These are phyloP conservation scores for Fomes fomentarius DNA, from an alignment of 1,284 basidiomycete genomes.

Conservation along the genomic window DNA sequence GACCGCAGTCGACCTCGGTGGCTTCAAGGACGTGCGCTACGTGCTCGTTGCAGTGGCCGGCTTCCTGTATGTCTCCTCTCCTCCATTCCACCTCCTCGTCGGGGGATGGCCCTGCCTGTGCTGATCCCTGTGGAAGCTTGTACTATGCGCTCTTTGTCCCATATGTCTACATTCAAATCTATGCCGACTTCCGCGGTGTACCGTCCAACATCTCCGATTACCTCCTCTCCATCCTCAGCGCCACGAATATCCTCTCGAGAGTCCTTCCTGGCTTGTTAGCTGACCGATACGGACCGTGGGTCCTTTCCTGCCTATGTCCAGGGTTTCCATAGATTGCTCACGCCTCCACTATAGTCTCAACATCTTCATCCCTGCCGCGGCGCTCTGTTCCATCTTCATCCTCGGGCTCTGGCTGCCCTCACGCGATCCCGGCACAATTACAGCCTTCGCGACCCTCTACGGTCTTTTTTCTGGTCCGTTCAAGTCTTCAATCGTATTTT, in stretches of 20 bases:
- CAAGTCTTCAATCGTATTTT: background rate
- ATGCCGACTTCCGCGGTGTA: constrained; percentile 22
- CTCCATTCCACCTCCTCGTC: background rate
- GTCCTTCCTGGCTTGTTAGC: constrained; percentile 20
- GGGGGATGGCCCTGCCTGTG: background rate
- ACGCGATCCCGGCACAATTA: constrained; percentile 14
- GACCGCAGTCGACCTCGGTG: constrained; percentile 33
- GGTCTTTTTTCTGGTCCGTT: constrained; percentile 20
- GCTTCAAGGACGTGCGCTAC: constrained; percentile 37
- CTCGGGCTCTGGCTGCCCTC: constrained; percentile 22
- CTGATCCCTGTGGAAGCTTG: constrained; percentile 6
- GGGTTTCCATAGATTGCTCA: no score
- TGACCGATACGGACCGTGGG: constrained; percentile 19
- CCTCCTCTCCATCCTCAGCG: constrained; percentile 23
- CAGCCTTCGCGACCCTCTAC: constrained; percentile 21
- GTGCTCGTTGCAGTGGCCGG: constrained; percentile 31
- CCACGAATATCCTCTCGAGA: constrained; percentile 20
- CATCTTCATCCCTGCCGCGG: constrained; percentile 17
- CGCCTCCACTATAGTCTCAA: no score
- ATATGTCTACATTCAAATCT: constrained; percentile 32
- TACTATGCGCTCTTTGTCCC: constrained; percentile 45
- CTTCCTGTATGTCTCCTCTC: constrained; percentile 31
- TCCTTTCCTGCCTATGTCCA: no score
- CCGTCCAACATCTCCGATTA: constrained; percentile 13
- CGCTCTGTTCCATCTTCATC: constrained; percentile 14